A percentile compares a stretch with the other conserved stretches of the same genome.
These are phyloP conservation scores for Backusella circina DNA, from an alignment of 192 early-diverging fungal species.

Conservation along the genomic window DNA sequence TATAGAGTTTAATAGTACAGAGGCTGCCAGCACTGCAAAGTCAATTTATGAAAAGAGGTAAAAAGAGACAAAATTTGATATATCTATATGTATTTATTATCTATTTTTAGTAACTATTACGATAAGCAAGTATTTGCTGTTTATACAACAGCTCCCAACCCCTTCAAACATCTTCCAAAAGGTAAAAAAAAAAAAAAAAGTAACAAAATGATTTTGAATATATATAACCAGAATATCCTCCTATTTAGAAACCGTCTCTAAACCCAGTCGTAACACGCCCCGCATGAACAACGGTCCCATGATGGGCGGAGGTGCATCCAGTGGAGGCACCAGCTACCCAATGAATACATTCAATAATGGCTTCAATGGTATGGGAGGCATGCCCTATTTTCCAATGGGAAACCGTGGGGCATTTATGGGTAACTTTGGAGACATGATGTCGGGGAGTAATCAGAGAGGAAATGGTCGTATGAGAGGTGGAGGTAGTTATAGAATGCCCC, in stretches of 20 bases:
- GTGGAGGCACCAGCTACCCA: background rate
- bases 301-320: background rate
- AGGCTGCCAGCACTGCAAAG: conserved; percentile 38
- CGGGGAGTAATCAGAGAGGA: conserved; percentile 25
- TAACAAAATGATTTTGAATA: too few species aligned
- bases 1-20: conserved; percentile 45
- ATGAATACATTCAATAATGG: conserved; percentile 6
- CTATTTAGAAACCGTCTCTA: conserved; percentile 22
- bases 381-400: conserved; percentile 11
- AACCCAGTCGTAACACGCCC: conserved; percentile 10
- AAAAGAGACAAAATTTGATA: background rate
- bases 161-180: conserved; percentile 41
- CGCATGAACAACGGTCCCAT: conserved; percentile 2
- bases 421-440: conserved; percentile 7
- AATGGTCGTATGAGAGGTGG: conserved; percentile 10
- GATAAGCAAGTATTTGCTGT: conserved; percentile 29
- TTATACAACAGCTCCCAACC: conserved; percentile 37
- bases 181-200: conserved; percentile 16
- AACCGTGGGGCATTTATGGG: conserved; percentile 3
- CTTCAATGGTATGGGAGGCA: conserved; percentile 10
- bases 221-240: background rate
- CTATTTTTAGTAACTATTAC: conserved; percentile 22
- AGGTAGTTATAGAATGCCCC: conserved; percentile 25
- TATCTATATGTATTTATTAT: too few species aligned
- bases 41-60: conserved; percentile 42